Conservation (phyloP, 169 alveolate species). For the Plasmodium knowlesi region DNA sequence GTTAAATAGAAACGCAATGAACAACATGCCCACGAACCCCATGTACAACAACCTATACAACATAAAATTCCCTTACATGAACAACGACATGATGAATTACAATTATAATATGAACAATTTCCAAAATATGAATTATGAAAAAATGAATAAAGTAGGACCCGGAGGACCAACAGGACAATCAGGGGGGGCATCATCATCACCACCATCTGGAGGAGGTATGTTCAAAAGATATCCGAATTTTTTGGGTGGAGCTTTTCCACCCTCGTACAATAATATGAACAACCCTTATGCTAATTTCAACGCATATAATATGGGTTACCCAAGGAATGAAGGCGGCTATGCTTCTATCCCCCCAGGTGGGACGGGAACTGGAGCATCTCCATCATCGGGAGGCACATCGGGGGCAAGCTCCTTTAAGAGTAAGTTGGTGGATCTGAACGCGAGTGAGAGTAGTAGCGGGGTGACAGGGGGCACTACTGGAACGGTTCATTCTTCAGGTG, state of each 20-base stretch:
- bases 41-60: conserved; percentile 31
- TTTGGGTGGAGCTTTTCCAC: neutral
- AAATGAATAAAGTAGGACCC: neutral
- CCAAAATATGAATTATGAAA: conserved; percentile 25
- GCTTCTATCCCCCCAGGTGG: neutral
- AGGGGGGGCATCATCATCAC: neutral
- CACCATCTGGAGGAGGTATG: neutral
- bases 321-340: neutral
- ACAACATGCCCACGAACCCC: neutral
- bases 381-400: neutral
- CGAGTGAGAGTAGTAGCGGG: neutral
- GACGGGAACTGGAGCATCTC: neutral
- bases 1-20: neutral
- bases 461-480: neutral
- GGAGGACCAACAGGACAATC: neutral
- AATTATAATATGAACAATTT: conserved; percentile 41
- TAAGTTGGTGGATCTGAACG: neutral
- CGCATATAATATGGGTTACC: conserved; percentile 31
- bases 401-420: neutral
- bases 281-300: conserved; percentile 27
- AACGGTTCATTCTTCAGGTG: neutral
- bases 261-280: conserved; percentile 29
- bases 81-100: conserved; percentile 60
- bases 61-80: conserved; percentile 47
- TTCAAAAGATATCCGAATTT: conserved; percentile 47